Percentiles rank a stretch among this genome's conserved stretches.
phyloP scores from a whole-genome alignment of 768 basidiomycete species.

The Psilocybe azurescens region DNA sequence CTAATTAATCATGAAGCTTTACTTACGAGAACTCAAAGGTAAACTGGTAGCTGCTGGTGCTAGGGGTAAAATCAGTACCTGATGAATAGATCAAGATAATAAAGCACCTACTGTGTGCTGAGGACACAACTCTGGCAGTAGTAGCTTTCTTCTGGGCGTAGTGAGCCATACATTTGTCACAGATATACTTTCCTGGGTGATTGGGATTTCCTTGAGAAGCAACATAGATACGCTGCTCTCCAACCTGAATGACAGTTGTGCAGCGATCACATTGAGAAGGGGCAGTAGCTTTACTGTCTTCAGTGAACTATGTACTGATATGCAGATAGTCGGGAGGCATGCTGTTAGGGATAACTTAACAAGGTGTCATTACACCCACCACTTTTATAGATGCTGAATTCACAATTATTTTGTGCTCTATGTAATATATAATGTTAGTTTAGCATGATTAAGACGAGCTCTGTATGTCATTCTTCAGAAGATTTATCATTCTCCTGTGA shows the following conservation, averaged over 20 bases:
- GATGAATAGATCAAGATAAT: no score
- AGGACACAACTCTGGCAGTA: not conserved
- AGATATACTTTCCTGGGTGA: constrained; percentile 3
- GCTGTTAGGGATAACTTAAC: not conserved
- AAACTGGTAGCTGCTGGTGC: no score
- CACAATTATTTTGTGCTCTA: no score
- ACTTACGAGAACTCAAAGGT: no score
- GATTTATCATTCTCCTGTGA: no score
- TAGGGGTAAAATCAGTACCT: no score
- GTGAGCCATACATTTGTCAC: not conserved
- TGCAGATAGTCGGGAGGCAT: not conserved
- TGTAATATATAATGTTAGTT: no score
- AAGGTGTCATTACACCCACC: no score
- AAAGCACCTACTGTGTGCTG: not conserved
- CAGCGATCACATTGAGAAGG: not conserved
- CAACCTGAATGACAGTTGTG: not conserved
- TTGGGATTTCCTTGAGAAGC: not conserved
- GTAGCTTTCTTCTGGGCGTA: not conserved
- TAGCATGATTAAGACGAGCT: no score
- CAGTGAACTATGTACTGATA: not conserved
- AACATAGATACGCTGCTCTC: constrained; percentile 1
- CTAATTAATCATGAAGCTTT: no score
- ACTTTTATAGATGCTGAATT: no score
- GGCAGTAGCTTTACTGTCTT: not conserved
- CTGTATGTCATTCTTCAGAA: no score